phyloP scores from a whole-genome alignment of 768 basidiomycete species.

The Leucocoprinus leucothites region DNA sequence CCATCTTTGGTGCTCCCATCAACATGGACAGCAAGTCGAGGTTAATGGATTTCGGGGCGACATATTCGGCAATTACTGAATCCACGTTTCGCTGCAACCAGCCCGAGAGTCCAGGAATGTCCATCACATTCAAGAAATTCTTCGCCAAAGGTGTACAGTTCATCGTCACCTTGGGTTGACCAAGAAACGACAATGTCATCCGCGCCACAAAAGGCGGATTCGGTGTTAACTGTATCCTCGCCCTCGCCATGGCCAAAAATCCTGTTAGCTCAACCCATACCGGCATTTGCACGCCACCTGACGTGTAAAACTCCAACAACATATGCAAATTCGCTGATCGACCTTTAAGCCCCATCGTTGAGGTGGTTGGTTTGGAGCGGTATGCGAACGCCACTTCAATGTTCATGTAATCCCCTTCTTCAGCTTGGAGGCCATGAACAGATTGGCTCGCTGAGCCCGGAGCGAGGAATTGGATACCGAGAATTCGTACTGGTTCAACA shows the following conservation, averaged over 20 bases:
- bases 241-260: conserved; percentile 57
- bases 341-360: conserved; percentile 27
- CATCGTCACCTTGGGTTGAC: conserved; percentile 63
- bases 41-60: conserved; percentile 70
- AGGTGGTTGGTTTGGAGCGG: conserved; percentile 47
- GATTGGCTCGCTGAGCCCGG: conserved; percentile 24
- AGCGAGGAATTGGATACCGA: conserved; percentile 56
- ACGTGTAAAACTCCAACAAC: conserved; percentile 65
- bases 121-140: conserved; percentile 72
- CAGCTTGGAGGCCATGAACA: conserved; percentile 29
- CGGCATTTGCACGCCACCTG: conserved; percentile 43
- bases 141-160: conserved; percentile 63
- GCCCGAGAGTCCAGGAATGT: conserved; percentile 64
- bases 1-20: conserved; percentile 56
- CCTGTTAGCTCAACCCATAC: conserved; percentile 74
- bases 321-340: conserved; percentile 61
- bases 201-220: conserved; percentile 57
- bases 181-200: conserved; percentile 61
- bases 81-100: conserved; percentile 71
- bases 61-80: conserved; percentile 55
- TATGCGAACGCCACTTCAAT: conserved; percentile 73
- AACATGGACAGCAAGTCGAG: conserved; percentile 66
- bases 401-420: conserved; percentile 54
- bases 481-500: conserved; percentile 63
- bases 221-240: conserved; percentile 72